phyloP scores from a whole-genome alignment of 164 flowering plant genomes.

The Macadamia integrifolia region DNA sequence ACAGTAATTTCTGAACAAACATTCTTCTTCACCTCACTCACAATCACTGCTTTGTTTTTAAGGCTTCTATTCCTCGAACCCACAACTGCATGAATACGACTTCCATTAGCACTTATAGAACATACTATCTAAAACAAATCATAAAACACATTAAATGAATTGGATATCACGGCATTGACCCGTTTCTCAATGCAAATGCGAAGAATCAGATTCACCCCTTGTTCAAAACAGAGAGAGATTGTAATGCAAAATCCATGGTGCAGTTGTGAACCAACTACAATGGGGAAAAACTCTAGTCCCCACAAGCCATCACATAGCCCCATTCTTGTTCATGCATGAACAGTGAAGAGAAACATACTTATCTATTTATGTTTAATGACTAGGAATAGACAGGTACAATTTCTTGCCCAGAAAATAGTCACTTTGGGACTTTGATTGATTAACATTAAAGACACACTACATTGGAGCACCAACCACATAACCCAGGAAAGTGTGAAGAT shows the following conservation, averaged over 20 bases:
- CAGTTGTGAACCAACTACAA: too few relatives aligned
- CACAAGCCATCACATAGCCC: not conserved
- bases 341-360: not conserved
- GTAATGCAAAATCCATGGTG: not conserved
- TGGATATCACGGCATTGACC: not conserved
- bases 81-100: slow-evolving; percentile 46
- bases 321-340: too few relatives aligned
- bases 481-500: not conserved
- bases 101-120: slow-evolving; percentile 2
- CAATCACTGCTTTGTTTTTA: slow-evolving; percentile 73
- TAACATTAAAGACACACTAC: not conserved
- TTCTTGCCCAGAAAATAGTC: not conserved
- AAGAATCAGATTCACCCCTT: too few relatives aligned
- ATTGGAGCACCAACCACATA: not conserved
- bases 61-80: slow-evolving; percentile 56
- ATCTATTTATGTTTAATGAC: not conserved
- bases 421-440: not conserved
- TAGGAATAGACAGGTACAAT: not conserved
- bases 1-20: slow-evolving; percentile 83
- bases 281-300: not conserved
- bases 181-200: too few relatives aligned
- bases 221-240: too few relatives aligned
- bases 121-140: not conserved
- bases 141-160: not conserved
- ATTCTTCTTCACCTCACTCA: slow-evolving; percentile 77